Evolutionary conservation across 768 basidiomycete genomes (phyloP).

Genomic region (Floccularia luteovirens): DNA sequence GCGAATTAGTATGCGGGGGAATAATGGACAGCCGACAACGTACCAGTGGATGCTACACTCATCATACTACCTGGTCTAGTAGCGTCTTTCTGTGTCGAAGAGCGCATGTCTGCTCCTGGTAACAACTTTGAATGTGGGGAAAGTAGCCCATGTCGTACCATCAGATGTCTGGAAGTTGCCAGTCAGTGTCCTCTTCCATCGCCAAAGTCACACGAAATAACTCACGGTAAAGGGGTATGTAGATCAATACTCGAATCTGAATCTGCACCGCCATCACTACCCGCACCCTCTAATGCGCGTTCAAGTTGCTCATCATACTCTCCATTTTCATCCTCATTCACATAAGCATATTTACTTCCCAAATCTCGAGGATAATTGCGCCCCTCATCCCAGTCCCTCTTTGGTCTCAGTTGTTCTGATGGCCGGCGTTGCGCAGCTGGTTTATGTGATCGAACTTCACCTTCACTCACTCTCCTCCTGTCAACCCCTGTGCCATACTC

Average conservation of each 20-base stretch:
- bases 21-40: conserved; percentile 5
- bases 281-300: conserved; percentile 11
- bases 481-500: too few relatives aligned
- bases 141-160: conserved; percentile 59
- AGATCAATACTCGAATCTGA: conserved; percentile 61
- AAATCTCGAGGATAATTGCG: not conserved
- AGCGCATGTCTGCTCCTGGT: conserved; percentile 20
- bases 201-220: conserved; percentile 12
- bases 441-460: too few relatives aligned
- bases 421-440: too few relatives aligned
- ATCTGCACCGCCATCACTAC: conserved; percentile 23
- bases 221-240: conserved; percentile 64
- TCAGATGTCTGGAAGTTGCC: conserved; percentile 38
- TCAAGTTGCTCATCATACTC: conserved; percentile 10
- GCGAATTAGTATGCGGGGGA: not conserved
- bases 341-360: conserved; percentile 1
- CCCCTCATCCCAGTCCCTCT: not conserved
- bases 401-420: too few relatives aligned
- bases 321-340: not conserved
- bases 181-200: conserved; percentile 3
- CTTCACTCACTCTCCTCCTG: too few relatives aligned
- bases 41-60: conserved; percentile 26
- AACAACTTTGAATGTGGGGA: conserved; percentile 61
- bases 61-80: conserved; percentile 26
- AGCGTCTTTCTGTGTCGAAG: conserved; percentile 12